Percentiles rank a stretch among this genome's conserved stretches.
Evolutionary conservation across 306 rosid species (phyloP).

Genomic region (Calophaca sinica): DNA sequence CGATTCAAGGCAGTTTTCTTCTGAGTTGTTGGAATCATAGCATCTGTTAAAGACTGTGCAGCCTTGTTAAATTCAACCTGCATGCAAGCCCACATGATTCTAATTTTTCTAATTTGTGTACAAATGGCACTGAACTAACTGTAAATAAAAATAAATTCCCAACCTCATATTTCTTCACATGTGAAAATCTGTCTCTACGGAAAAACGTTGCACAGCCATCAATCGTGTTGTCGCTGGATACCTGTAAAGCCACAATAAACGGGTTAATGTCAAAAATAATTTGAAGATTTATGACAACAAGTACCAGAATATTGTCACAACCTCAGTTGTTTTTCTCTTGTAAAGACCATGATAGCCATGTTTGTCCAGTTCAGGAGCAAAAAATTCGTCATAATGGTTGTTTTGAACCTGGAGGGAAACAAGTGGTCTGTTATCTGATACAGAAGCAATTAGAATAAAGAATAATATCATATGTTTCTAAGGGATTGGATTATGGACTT

Average conservation of each 20-base stretch:
- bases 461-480: not conserved
- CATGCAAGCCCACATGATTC: slow-evolving; percentile 45
- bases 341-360: slow-evolving; percentile 91
- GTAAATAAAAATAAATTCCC: slow-evolving; percentile 39
- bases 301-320: slow-evolving; percentile 44
- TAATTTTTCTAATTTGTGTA: slow-evolving; percentile 30
- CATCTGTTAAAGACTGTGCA: slow-evolving; percentile 95
- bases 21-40: slow-evolving; percentile 82
- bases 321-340: slow-evolving; percentile 95
- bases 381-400: slow-evolving; percentile 89
- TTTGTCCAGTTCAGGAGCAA: slow-evolving; percentile 89
- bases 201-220: slow-evolving; percentile 99
- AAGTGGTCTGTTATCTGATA: slow-evolving; percentile 29
- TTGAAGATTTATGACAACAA: slow-evolving; percentile 14
- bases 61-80: slow-evolving; percentile 99
- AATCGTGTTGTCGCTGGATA: slow-evolving; percentile 67
- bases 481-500: slow-evolving; percentile 13
- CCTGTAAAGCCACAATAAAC: slow-evolving; percentile 56
- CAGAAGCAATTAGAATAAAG: slow-evolving; percentile 29
- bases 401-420: slow-evolving; percentile 78
- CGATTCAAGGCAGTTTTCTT: slow-evolving; percentile 90
- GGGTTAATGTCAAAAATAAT: slow-evolving; percentile 31
- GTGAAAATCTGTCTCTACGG: slow-evolving; percentile 95
- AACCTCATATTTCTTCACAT: slow-evolving; percentile 98
- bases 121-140: slow-evolving; percentile 15